These are phyloP conservation scores for Stevia rebaudiana DNA, from an alignment of 140 eudicot species.

Conservation along the genomic window DNA sequence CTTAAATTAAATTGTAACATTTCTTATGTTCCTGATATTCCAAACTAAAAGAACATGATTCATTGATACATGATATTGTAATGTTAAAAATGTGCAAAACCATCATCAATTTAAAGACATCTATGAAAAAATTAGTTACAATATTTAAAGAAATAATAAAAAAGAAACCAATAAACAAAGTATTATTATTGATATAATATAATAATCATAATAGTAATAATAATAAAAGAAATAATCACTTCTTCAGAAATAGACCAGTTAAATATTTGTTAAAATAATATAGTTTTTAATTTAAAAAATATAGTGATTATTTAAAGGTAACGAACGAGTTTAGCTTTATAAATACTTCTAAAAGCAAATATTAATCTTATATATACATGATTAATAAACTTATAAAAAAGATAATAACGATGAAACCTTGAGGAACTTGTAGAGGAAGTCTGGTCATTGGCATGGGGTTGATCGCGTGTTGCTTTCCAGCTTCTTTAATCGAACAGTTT, in stretches of 20 bases:
- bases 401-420: conserved; percentile 21
- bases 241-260: background rate
- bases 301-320: background rate
- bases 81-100: no score
- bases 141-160: no score
- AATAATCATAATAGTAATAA: background rate
- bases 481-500: conserved; percentile 73
- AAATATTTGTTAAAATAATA: background rate
- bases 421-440: conserved; percentile 72
- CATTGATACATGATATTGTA: no score
- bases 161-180: no score
- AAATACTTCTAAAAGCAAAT: background rate
- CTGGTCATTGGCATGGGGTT: conserved; percentile 39
- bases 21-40: no score
- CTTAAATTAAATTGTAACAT: no score
- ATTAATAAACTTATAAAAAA: conserved; percentile 2
- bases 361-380: background rate
- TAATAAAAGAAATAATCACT: background rate
- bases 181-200: no score
- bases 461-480: conserved; percentile 47
- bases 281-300: background rate
- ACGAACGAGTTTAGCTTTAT: background rate
- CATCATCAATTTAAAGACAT: no score
- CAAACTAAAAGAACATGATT: no score
- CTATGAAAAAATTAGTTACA: no score